A percentile compares a stretch with the other conserved stretches of the same genome.
Conservation (phyloP, 1,139 yeast species). For the Taphrina pruni region DNA sequence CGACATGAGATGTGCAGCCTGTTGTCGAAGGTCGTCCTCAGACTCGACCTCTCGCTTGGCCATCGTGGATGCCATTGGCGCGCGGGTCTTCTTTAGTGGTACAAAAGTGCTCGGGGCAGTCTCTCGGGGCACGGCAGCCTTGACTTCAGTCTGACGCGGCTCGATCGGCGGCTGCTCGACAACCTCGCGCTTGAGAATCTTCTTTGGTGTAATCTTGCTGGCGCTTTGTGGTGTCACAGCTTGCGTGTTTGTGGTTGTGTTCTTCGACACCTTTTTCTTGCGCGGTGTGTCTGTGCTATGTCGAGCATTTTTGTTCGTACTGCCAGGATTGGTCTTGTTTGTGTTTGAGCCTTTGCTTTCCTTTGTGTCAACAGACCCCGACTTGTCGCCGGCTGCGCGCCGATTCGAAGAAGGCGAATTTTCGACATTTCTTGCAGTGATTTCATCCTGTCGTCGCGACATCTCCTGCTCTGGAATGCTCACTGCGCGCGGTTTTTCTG, state of each 20-base stretch:
- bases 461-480: conserved; percentile 10
- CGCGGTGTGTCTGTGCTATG: neutral
- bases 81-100: neutral
- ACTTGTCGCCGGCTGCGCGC: neutral
- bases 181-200: conserved; percentile 31
- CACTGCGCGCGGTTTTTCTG: conserved; percentile 22
- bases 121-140: conserved; percentile 6
- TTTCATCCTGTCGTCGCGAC: neutral
- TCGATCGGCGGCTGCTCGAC: neutral
- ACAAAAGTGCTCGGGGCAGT: conserved; percentile 7
- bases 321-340: neutral
- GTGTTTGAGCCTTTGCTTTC: neutral
- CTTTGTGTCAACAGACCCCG: neutral
- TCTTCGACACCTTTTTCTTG: neutral
- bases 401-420: neutral
- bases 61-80: neutral
- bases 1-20: conserved; percentile 20
- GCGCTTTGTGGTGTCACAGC: neutral
- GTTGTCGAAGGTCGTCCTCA: conserved; percentile 20
- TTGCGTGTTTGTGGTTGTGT: neutral
- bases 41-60: conserved; percentile 4
- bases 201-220: conserved; percentile 20
- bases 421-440: neutral
- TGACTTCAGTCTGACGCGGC: neutral
- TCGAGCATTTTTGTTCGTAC: neutral